Conservation (phyloP, 1,284 basidiomycete species). For the Fomitopsis palustris region DNA sequence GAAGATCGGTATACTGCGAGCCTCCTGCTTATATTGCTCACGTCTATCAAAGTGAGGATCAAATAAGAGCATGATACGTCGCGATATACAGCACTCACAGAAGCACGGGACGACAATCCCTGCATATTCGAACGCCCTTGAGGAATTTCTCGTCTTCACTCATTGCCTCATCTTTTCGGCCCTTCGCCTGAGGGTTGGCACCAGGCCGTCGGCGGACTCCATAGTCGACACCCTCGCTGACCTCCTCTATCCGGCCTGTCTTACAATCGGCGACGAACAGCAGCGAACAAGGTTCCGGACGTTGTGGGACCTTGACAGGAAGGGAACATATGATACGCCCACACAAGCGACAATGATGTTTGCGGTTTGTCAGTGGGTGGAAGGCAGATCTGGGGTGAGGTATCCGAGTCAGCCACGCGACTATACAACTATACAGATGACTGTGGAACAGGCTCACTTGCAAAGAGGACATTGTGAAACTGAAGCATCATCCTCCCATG, state of each 20-base stretch:
- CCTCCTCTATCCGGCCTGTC: constrained; percentile 77
- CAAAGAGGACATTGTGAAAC: constrained; percentile 85
- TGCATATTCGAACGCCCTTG: constrained; percentile 82
- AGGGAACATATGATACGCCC: constrained; percentile 92
- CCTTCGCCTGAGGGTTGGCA: constrained; percentile 21
- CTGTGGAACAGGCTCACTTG: constrained; percentile 47
- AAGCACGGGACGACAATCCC: constrained; percentile 75
- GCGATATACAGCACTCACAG: constrained; percentile 46
- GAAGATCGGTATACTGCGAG: constrained; percentile 59
- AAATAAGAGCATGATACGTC: not conserved
- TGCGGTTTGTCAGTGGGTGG: constrained; percentile 86
- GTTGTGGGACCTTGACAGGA: constrained; percentile 71
- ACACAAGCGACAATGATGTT: constrained; percentile 96
- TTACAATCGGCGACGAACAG: constrained; percentile 78
- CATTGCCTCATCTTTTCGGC: constrained; percentile 40
- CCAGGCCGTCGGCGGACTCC: constrained; percentile 54
- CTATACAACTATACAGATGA: not conserved
- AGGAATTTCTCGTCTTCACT: constrained; percentile 74
- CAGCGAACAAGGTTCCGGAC: constrained; percentile 68
- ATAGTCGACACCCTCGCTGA: constrained; percentile 85
- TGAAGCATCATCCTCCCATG: constrained; percentile 86
- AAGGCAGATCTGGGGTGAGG: constrained; percentile 60
- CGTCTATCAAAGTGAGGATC: constrained; percentile 43
- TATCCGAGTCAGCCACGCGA: not conserved
- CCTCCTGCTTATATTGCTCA: constrained; percentile 77